A percentile compares a stretch with the other conserved stretches of the same genome.
These are phyloP conservation scores for Fusarium poae DNA, from an alignment of 2,329 filamentous ascomycete genomes.

Conservation along the genomic window DNA sequence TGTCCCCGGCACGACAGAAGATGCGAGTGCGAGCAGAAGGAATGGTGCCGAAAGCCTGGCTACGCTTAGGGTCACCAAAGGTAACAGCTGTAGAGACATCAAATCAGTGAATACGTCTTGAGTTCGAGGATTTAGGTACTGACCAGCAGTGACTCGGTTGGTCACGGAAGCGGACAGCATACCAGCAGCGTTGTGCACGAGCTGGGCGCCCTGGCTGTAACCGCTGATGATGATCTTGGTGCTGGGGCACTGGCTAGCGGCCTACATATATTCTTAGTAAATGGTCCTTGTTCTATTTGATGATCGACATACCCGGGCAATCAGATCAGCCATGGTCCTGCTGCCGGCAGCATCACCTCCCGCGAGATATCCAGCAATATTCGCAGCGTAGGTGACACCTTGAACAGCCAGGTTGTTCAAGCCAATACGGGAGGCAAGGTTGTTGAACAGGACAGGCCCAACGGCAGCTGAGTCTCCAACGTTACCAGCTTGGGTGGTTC, in stretches of 20 bases:
- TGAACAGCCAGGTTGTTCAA: conserved; percentile 3
- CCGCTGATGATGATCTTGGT: conserved; percentile 11
- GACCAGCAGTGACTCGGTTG: conserved; percentile 1
- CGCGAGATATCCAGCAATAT: neutral
- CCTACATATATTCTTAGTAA: neutral
- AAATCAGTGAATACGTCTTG: neutral
- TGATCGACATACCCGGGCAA: neutral
- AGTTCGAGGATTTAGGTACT: neutral
- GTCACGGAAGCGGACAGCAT: neutral
- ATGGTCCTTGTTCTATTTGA: no score
- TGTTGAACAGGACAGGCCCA: conserved; percentile 1
- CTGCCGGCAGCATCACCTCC: conserved; percentile 2
- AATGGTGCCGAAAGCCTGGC: neutral
- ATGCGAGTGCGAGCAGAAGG: neutral
- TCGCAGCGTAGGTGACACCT: conserved; percentile 4
- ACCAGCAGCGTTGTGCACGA: conserved; percentile 1
- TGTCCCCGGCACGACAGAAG: neutral
- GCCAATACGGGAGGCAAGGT: conserved; percentile 4
- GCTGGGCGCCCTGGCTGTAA: conserved; percentile 1
- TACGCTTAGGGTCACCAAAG: conserved; percentile 1
- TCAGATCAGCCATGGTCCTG: neutral
- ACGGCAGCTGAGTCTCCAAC: neutral
- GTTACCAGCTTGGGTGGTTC: conserved; percentile 2
- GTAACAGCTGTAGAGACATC: neutral
- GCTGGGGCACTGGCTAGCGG: neutral